Evolutionary conservation across 192 early-diverging fungal genomes (phyloP).

Genomic region (Thoreauomyces humboldtii): DNA sequence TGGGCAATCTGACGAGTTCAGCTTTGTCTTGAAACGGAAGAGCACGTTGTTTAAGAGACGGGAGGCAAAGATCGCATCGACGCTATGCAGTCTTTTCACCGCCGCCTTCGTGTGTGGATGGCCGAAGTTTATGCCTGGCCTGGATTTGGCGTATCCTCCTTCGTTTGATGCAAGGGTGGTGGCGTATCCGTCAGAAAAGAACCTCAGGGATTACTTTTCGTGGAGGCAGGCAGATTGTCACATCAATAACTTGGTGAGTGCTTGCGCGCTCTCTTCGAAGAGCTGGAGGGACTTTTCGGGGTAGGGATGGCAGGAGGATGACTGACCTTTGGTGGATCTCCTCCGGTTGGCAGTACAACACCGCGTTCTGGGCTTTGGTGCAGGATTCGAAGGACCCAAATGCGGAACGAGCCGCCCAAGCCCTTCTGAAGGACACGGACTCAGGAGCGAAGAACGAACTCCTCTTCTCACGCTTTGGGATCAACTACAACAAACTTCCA

Average conservation of each 20-base stretch:
- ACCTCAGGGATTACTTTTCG: slow-evolving; percentile 85
- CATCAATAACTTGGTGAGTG: slow-evolving; percentile 78
- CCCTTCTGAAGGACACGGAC: slow-evolving; percentile 77
- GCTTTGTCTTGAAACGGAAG: slow-evolving; percentile 69
- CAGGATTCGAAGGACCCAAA: slow-evolving; percentile 55
- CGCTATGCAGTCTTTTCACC: slow-evolving; percentile 82
- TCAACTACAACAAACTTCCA: slow-evolving; percentile 85
- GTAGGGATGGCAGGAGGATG: no score
- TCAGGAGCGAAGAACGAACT: slow-evolving; percentile 91
- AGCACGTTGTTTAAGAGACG: slow-evolving; percentile 71
- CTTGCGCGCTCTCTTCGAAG: slow-evolving; percentile 16
- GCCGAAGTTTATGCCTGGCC: slow-evolving; percentile 66
- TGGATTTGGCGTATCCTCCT: slow-evolving; percentile 71
- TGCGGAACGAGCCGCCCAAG: slow-evolving; percentile 73
- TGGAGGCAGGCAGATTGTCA: slow-evolving; percentile 97
- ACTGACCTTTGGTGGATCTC: no score
- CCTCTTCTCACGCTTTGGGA: slow-evolving; percentile 75
- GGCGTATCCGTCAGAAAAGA: slow-evolving; percentile 76
- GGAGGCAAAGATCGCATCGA: slow-evolving; percentile 76
- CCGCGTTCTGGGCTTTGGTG: slow-evolving; percentile 89
- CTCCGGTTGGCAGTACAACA: slow-evolving; percentile 75
- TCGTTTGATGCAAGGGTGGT: slow-evolving; percentile 91
- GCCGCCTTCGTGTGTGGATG: slow-evolving; percentile 83
- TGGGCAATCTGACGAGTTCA: slow-evolving; percentile 93
- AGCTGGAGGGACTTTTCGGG: no score